phyloP scores from a whole-genome alignment of 1,139 yeast species.

The Candida dubliniensis region DNA sequence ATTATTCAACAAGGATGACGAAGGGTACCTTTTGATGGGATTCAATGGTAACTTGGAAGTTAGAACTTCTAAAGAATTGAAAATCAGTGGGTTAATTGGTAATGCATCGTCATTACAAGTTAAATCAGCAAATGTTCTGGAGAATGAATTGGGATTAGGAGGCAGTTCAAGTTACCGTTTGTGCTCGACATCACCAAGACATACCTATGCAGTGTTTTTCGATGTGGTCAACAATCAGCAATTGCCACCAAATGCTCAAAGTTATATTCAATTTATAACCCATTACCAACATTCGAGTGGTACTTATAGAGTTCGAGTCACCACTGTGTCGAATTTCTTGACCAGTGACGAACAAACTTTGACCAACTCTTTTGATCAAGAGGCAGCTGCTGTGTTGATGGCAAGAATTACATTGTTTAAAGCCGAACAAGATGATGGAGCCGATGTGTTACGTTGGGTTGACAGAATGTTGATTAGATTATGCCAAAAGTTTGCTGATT shows the following conservation, averaged over 20 bases:
- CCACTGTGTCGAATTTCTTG: conserved; percentile 75
- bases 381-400: conserved; percentile 96
- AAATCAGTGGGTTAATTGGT: conserved; percentile 91
- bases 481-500: conserved; percentile 53
- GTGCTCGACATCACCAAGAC: conserved; percentile 81
- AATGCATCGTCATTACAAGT: conserved; percentile 78
- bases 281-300: conserved; percentile 81
- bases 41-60: conserved; percentile 85
- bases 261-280: conserved; percentile 69
- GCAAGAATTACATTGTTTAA: conserved; percentile 90
- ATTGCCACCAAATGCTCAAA: conserved; percentile 51
- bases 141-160: conserved; percentile 91
- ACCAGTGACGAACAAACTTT: conserved; percentile 50
- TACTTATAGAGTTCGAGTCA: conserved; percentile 83
- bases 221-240: conserved; percentile 67
- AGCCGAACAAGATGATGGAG: conserved; percentile 68
- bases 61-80: conserved; percentile 84
- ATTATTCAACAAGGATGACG: conserved; percentile 73
- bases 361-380: conserved; percentile 87
- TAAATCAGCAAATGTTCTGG: conserved; percentile 74
- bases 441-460: conserved; percentile 53
- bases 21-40: conserved; percentile 83
- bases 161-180: conserved; percentile 87
- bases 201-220: conserved; percentile 83
- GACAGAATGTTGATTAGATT: conserved; percentile 52